Base-by-base conservation (phyloP, 2,329 filamentous ascomycete species). In the Curvularia sp. region DNA sequence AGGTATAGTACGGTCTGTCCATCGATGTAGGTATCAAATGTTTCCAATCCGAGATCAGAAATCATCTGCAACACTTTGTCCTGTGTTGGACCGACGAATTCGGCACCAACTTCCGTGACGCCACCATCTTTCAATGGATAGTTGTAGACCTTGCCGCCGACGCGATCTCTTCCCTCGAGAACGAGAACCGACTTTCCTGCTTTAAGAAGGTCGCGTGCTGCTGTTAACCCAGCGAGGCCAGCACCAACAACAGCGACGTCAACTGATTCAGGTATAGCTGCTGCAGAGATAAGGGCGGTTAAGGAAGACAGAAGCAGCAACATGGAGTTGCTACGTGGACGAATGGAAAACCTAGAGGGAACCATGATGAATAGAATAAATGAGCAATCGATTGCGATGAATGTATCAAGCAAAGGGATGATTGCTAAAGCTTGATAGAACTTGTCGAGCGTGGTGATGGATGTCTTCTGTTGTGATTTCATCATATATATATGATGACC, bases 121-220 rank as follows among this genome's bases (percentile, higher is more conserved):
- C 61, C 63, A 2, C 68, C 65, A 48, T 67, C 68, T n/a, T 55
- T 54, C 22, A 69, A 48, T 22, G 50, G 58, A 9, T 55, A 24
- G 28, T 67, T 70, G 22, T 57, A 82, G 0, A 81, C 84, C 69
- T 85, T 86, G 6, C 84, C 84, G 0, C 84, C 83, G 0, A 85
- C 80, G 0, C 81, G 77, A 41, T 83, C 76, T 4, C 79, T 75
- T 1, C 83, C 83, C 62, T 86, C 84, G 1, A 86, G 70, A 0
- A 86, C 75, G 0, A 80, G 56, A n/a, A 75, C 73, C 0, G 76
- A 77, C 5, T 81, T 66, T 1, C 79, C 79, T 0, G 75, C 75
- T 1, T 67, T 50, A 4, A 76, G 66, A 2, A 82, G 9, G 80
- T 74, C 18, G 75, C 78, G 18, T 0, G 69, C 66, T 22, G 72